These are phyloP conservation scores for Nyctanthes arbortristis DNA, from an alignment of 257 asterid genomes.

Conservation along the genomic window DNA sequence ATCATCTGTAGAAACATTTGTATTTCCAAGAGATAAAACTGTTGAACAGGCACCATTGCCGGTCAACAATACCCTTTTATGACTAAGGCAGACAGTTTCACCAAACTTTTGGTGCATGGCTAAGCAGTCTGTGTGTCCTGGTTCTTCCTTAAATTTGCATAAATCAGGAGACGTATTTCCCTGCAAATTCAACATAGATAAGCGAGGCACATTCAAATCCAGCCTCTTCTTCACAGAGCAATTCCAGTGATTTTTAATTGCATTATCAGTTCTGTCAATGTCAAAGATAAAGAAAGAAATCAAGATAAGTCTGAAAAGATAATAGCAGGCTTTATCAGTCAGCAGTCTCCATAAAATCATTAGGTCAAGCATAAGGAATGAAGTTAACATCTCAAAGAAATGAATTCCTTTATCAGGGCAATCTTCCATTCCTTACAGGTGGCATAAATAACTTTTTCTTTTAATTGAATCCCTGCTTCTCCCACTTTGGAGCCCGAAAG, in stretches of 20 bases:
- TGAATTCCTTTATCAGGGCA: too few species aligned
- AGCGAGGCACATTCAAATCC: conserved; percentile 43
- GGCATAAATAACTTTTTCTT: not conserved
- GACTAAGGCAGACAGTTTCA: conserved; percentile 13
- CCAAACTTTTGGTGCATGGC: conserved; percentile 20
- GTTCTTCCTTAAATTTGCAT: conserved; percentile 27
- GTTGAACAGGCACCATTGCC: conserved; percentile 43
- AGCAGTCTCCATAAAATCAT: conserved; percentile 6
- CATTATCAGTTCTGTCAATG: conserved; percentile 69
- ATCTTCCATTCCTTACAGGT: not conserved
- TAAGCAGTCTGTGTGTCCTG: conserved; percentile 22
- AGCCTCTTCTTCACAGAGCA: conserved; percentile 59
- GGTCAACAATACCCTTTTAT: conserved; percentile 26
- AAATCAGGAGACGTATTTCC: conserved; percentile 27
- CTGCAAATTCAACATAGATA: conserved; percentile 28
- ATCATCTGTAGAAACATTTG: conserved; percentile 22
- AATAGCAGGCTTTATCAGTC: not conserved
- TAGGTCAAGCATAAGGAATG: too few species aligned
- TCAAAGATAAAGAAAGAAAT: conserved; percentile 11
- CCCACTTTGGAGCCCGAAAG: too few species aligned
- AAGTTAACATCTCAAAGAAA: too few species aligned
- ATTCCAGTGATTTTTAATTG: conserved; percentile 84
- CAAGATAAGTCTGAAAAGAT: conserved; percentile 3
- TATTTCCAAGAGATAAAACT: conserved; percentile 37
- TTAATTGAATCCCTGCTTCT: too few species aligned